phyloP scores from a whole-genome alignment of 108 stramenopile species.

The Chaetoceros muelleri region DNA sequence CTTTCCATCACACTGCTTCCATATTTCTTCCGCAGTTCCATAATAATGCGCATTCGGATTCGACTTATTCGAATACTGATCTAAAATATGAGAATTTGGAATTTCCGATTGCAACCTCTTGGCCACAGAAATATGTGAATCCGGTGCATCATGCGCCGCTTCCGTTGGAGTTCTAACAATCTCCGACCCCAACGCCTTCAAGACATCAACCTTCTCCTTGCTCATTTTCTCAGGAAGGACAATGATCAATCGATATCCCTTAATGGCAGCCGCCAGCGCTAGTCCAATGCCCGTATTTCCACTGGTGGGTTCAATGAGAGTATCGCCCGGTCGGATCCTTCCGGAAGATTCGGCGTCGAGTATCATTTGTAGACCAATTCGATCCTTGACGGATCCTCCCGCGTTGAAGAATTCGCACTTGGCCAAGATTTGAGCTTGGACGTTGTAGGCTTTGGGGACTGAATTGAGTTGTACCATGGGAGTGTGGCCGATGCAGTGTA shows the following conservation, averaged over 20 bases:
- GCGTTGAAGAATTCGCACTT: slow-evolving; percentile 78
- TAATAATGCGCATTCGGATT: slow-evolving; percentile 93
- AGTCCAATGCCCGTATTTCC: slow-evolving; percentile 96
- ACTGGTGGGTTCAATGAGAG: slow-evolving; percentile 91
- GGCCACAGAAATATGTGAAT: slow-evolving; percentile 86
- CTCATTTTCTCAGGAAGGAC: slow-evolving; percentile 91
- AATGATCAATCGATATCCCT: slow-evolving; percentile 85
- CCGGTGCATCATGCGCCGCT: slow-evolving; percentile 80
- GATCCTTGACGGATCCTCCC: slow-evolving; percentile 87
- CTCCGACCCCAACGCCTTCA: slow-evolving; percentile 87
- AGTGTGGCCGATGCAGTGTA: slow-evolving; percentile 62
- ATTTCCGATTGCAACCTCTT: slow-evolving; percentile 72
- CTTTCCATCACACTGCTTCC: slow-evolving; percentile 60
- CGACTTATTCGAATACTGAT: slow-evolving; percentile 80
- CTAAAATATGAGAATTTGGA: slow-evolving; percentile 82
- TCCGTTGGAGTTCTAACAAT: slow-evolving; percentile 90
- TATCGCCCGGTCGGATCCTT: slow-evolving; percentile 78
- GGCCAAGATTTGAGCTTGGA: slow-evolving; percentile 52
- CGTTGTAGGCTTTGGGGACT: slow-evolving; percentile 20
- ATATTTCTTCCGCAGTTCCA: slow-evolving; percentile 85
- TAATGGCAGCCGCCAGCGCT: slow-evolving; percentile 79
- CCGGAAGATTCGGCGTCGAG: slow-evolving; percentile 55
- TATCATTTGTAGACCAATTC: slow-evolving; percentile 81
- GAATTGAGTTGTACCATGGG: slow-evolving; percentile 62
- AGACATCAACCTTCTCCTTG: slow-evolving; percentile 89